phyloP scores from a whole-genome alignment of 2,329 filamentous ascomycete species.

The Metarhizium robertsii region DNA sequence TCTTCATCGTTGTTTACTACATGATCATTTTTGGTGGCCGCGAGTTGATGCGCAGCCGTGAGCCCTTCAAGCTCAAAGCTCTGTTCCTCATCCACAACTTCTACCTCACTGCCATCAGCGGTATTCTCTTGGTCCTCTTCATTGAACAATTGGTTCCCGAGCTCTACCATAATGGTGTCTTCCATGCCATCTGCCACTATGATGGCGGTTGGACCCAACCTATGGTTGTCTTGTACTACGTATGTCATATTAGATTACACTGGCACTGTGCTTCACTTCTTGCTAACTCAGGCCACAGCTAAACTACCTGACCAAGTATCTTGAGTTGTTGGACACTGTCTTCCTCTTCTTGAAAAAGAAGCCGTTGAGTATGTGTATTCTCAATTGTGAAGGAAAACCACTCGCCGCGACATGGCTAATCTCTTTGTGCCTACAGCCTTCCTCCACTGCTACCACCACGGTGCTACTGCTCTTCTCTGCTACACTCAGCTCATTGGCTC shows the following conservation, averaged over 20 bases:
- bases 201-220: slow-evolving; percentile 89
- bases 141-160: slow-evolving; percentile 85
- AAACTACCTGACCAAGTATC: slow-evolving; percentile 97
- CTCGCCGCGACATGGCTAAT: not conserved
- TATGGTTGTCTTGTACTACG: slow-evolving; percentile 92
- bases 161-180: slow-evolving; percentile 70
- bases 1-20: slow-evolving; percentile 84
- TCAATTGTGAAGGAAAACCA: slow-evolving; percentile 18
- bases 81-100: slow-evolving; percentile 97
- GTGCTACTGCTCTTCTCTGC: slow-evolving; percentile 92
- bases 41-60: slow-evolving; percentile 80
- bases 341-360: slow-evolving; percentile 99
- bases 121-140: slow-evolving; percentile 71
- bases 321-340: slow-evolving; percentile 89
- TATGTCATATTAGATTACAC: slow-evolving; percentile 36
- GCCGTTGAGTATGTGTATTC: slow-evolving; percentile 54
- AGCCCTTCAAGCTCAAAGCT: slow-evolving; percentile 76
- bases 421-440: slow-evolving; percentile 48
- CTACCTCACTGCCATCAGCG: slow-evolving; percentile 80
- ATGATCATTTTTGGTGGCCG: slow-evolving; percentile 86
- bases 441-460: slow-evolving; percentile 98
- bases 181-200: slow-evolving; percentile 73
- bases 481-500: slow-evolving; percentile 93
- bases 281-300: slow-evolving; percentile 48
- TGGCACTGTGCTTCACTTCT: not conserved